phyloP scores from a whole-genome alignment of 2,329 filamentous ascomycete species.

The Venturia effusa region DNA sequence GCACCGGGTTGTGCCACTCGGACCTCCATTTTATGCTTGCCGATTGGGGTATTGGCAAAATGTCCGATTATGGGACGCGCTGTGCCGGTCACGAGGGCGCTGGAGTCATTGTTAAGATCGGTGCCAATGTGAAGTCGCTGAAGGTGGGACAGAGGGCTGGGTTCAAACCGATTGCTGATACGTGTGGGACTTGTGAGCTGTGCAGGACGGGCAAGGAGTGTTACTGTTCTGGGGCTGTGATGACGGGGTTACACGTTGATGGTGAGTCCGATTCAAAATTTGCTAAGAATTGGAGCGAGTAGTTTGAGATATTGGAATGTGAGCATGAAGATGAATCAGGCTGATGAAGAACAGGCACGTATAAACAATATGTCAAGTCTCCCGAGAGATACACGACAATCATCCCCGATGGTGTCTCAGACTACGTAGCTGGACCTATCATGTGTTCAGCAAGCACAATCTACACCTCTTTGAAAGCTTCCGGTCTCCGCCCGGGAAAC shows the following conservation, averaged over 20 bases:
- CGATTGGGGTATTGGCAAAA: slow-evolving; percentile 26
- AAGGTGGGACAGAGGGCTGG: slow-evolving; percentile 32
- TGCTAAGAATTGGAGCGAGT: too few relatives aligned
- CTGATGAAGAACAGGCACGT: slow-evolving; percentile 23
- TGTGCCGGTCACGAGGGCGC: slow-evolving; percentile 35
- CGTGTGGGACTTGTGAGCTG: slow-evolving; percentile 28
- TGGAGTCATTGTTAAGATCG: slow-evolving; percentile 32
- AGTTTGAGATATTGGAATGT: too few relatives aligned
- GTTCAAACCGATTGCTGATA: slow-evolving; percentile 31
- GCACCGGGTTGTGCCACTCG: slow-evolving; percentile 34
- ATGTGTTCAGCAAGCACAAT: slow-evolving; percentile 39
- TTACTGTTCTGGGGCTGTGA: slow-evolving; percentile 21
- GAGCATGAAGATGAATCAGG: neutral
- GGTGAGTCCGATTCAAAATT: neutral
- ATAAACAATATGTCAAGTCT: slow-evolving; percentile 35
- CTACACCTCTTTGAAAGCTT: slow-evolving; percentile 31
- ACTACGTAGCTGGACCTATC: slow-evolving; percentile 34
- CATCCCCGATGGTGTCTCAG: slow-evolving; percentile 31
- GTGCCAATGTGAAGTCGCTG: slow-evolving; percentile 28
- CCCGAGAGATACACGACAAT: slow-evolving; percentile 29
- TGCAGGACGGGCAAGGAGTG: slow-evolving; percentile 31
- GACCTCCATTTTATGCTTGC: slow-evolving; percentile 35
- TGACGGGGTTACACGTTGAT: slow-evolving; percentile 17
- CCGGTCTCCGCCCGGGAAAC: slow-evolving; percentile 28
- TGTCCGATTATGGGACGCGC: slow-evolving; percentile 27